Percentiles rank a stretch among this genome's conserved stretches.
phyloP scores from a whole-genome alignment of 441 rosid species.

The Melastoma candidum region DNA sequence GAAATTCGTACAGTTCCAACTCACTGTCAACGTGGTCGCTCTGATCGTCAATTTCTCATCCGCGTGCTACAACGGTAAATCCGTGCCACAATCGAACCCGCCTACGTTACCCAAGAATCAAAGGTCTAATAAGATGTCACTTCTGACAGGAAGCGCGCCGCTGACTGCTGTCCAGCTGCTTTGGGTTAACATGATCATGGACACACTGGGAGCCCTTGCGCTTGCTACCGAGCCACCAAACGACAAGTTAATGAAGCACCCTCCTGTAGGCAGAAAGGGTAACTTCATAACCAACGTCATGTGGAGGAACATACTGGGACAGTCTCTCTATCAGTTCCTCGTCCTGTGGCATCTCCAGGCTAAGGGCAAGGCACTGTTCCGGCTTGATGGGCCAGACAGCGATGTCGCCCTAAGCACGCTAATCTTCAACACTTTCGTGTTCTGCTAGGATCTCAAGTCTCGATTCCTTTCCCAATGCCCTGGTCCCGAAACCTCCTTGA shows the following conservation, averaged over 20 bases:
- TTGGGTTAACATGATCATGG: slow-evolving; percentile 77
- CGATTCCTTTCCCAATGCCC: background rate
- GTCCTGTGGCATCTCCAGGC: slow-evolving; percentile 51
- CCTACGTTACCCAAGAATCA: background rate
- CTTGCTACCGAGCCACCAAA: slow-evolving; percentile 59
- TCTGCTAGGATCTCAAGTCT: slow-evolving; percentile 36
- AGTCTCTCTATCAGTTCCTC: slow-evolving; percentile 47
- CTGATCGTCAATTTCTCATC: slow-evolving; percentile 56
- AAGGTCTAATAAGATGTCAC: background rate
- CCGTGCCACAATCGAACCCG: background rate
- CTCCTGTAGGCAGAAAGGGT: slow-evolving; percentile 51
- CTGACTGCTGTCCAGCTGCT: slow-evolving; percentile 63
- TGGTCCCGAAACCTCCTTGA: background rate
- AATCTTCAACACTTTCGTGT: slow-evolving; percentile 64
- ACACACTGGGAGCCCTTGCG: slow-evolving; percentile 63
- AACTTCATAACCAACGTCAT: slow-evolving; percentile 56
- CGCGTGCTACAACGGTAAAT: slow-evolving; percentile 71
- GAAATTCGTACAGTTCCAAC: slow-evolving; percentile 62
- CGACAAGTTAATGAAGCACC: slow-evolving; percentile 43
- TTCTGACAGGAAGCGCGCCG: slow-evolving; percentile 42
- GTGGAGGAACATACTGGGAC: slow-evolving; percentile 73
- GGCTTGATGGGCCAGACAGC: slow-evolving; percentile 36
- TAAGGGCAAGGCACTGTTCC: slow-evolving; percentile 37
- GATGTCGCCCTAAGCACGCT: slow-evolving; percentile 44
- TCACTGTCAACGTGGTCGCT: slow-evolving; percentile 58